A percentile compares a stretch with the other conserved stretches of the same genome.
Evolutionary conservation across 768 basidiomycete genomes (phyloP).

Genomic region (Collybia mongolica): DNA sequence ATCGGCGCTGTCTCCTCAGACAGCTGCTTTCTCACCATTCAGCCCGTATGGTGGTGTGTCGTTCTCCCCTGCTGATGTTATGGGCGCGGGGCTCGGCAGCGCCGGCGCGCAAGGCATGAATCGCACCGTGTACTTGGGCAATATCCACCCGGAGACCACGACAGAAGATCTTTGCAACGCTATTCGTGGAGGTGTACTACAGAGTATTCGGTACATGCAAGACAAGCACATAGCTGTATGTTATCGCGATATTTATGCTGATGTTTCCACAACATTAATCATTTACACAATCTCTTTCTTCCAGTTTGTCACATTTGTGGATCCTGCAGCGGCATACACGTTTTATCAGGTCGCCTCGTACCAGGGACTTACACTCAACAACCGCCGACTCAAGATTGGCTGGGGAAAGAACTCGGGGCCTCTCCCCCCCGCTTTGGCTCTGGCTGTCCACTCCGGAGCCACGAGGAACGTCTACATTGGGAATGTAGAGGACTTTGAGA

Average conservation of each 20-base stretch:
- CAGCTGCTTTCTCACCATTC: conserved; percentile 41
- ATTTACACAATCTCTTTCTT: no score
- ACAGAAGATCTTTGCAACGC: conserved; percentile 96
- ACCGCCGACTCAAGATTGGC: conserved; percentile 92
- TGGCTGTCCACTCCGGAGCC: conserved; percentile 90
- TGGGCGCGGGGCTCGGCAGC: conserved; percentile 29
- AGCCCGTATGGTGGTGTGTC: conserved; percentile 44
- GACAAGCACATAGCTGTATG: conserved; percentile 96
- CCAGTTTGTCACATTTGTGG: conserved; percentile 95
- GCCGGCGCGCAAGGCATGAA: conserved; percentile 60
- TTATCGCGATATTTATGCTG: conserved; percentile 11
- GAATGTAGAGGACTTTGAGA: conserved; percentile 93
- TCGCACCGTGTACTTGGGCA: conserved; percentile 92
- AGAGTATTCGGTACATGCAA: conserved; percentile 92
- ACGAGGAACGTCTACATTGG: conserved; percentile 97
- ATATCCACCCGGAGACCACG: conserved; percentile 94
- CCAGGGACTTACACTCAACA: conserved; percentile 89
- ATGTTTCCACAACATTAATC: no score
- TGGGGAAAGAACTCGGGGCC: conserved; percentile 98
- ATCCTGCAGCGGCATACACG: conserved; percentile 87
- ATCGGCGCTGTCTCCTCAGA: conserved; percentile 28
- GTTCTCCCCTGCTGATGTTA: conserved; percentile 47
- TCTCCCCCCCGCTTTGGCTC: conserved; percentile 75
- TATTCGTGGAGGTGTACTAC: conserved; percentile 93
- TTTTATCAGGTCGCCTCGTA: conserved; percentile 93